Evolutionary conservation across 768 basidiomycete genomes (phyloP).

Genomic region (Zangia roseola): DNA sequence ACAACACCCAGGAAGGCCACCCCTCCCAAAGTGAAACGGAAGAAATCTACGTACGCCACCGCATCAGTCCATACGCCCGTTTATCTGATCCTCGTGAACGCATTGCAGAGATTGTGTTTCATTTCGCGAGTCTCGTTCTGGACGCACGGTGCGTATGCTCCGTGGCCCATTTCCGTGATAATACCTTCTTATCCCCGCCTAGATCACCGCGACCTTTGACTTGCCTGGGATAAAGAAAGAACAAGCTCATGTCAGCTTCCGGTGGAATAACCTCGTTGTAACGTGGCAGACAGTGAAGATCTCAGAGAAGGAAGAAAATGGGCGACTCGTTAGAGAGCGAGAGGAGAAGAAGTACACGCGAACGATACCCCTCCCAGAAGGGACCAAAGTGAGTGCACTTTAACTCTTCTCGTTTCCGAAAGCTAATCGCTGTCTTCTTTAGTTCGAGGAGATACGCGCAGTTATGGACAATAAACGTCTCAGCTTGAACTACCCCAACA

Average conservation of each 20-base stretch:
- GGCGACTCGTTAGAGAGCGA: slow-evolving; percentile 58
- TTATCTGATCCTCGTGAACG: slow-evolving; percentile 16
- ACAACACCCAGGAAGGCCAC: slow-evolving; percentile 25
- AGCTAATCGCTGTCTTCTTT: neutral
- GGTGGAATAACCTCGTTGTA: slow-evolving; percentile 57
- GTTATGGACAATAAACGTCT: slow-evolving; percentile 62
- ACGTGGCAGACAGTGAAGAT: slow-evolving; percentile 64
- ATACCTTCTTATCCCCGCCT: slow-evolving; percentile 24
- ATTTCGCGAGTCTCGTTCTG: slow-evolving; percentile 70
- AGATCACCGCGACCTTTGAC: slow-evolving; percentile 70
- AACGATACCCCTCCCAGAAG: slow-evolving; percentile 70
- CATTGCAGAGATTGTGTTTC: slow-evolving; percentile 48
- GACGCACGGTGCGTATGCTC: slow-evolving; percentile 44
- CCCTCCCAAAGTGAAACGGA: slow-evolving; percentile 50
- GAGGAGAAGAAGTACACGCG: slow-evolving; percentile 63
- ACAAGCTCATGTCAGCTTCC: slow-evolving; percentile 74
- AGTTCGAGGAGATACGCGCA: slow-evolving; percentile 77
- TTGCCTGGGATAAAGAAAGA: slow-evolving; percentile 68
- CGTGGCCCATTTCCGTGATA: slow-evolving; percentile 13
- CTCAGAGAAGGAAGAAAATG: slow-evolving; percentile 61
- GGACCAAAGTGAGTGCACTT: slow-evolving; percentile 54
- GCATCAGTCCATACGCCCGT: slow-evolving; percentile 4
- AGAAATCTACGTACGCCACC: slow-evolving; percentile 61
- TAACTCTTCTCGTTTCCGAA: neutral
- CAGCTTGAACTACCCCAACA: slow-evolving; percentile 60